Evolutionary conservation across 73 alveolate species (phyloP), one percentile per base, ranked within the genome.

Genomic region (Blepharisma stoltei): DNA sequence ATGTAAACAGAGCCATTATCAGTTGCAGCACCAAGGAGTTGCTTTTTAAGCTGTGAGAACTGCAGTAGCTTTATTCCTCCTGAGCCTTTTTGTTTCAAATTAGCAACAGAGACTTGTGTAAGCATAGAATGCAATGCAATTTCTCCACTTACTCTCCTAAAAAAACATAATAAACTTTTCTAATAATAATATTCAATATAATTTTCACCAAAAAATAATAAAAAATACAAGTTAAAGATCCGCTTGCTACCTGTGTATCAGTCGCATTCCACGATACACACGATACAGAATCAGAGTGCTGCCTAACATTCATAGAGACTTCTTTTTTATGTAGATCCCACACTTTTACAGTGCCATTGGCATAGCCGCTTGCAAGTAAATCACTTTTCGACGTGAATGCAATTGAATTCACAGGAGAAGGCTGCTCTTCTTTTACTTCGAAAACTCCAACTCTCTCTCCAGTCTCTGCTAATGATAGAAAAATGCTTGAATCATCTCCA

Each of bases 281-380:
- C 54, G 67, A 14, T 60, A 85, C 78, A 54, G 77, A 20, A 47
- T 55, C 68, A 54, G 47, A 70, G 37, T 38, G 41, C 6, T 67
- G 55, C 32, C 9, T 54, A 75, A 67, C 68, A 47, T 81, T 76
- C 7, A 82, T 85, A 0, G 93, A 92, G 0, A 81, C 90, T 20
- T 85, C 67, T 78, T 89, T 86, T 50, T 81, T 80, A 71, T 83
- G 90, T 60, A 94, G 79, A 85, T 94, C 96, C 92, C 93, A 91
- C 27, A 94, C 43, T 75, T 89, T 90, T 43, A 91, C 88, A 53
- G 81, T 68, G n/a, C 98, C 98, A 81, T 94, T 94, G 2, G 89
- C 92, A 5, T 90, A 69, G 11, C 93, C 97, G 55, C 92, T 80
- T 32, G 94, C 97, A 14, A 94, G 78, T 18, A 70, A 66, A 43